A percentile compares a stretch with the other conserved stretches of the same genome.
Evolutionary conservation across 139 green algal genomes (phyloP).

Genomic region (Edaphochlamys debaryana): DNA sequence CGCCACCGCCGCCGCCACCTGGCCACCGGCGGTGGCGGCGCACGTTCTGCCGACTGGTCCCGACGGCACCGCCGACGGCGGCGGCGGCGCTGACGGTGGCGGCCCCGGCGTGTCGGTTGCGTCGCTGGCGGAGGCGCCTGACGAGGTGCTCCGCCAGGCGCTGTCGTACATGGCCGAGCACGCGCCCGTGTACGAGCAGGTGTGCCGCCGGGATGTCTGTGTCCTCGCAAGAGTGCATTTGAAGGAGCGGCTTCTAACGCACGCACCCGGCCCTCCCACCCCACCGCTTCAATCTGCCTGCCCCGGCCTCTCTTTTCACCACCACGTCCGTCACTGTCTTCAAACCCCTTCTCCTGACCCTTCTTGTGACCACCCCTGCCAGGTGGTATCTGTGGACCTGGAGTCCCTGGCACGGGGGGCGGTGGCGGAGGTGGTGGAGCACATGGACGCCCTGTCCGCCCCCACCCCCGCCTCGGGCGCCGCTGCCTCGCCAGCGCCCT

Average conservation of each 20-base stretch:
- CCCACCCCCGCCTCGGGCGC: too few relatives aligned
- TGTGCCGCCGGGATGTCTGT: too few relatives aligned
- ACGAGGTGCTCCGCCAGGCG: constrained; percentile 7
- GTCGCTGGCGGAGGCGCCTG: constrained; percentile 21
- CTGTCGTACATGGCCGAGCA: constrained; percentile 10
- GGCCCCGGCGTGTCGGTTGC: neutral
- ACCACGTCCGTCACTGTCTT: too few relatives aligned
- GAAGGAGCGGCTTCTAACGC: too few relatives aligned
- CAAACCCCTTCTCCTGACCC: too few relatives aligned
- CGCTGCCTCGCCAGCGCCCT: too few relatives aligned
- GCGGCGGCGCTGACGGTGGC: neutral
- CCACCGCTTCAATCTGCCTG: too few relatives aligned
- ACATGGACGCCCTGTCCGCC: neutral
- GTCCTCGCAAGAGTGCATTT: too few relatives aligned
- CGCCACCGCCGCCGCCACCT: neutral
- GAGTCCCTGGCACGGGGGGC: constrained; percentile 1
- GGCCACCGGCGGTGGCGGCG: neutral
- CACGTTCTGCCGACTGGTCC: neutral
- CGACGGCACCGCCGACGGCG: neutral
- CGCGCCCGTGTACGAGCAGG: constrained; percentile 10
- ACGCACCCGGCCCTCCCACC: too few relatives aligned
- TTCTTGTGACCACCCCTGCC: too few relatives aligned
- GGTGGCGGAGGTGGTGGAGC: constrained; percentile 24
- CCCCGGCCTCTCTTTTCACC: too few relatives aligned
- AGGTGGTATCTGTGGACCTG: constrained; percentile 24